Conservation (phyloP, 768 basidiomycete species). For the Collybia nuda region DNA sequence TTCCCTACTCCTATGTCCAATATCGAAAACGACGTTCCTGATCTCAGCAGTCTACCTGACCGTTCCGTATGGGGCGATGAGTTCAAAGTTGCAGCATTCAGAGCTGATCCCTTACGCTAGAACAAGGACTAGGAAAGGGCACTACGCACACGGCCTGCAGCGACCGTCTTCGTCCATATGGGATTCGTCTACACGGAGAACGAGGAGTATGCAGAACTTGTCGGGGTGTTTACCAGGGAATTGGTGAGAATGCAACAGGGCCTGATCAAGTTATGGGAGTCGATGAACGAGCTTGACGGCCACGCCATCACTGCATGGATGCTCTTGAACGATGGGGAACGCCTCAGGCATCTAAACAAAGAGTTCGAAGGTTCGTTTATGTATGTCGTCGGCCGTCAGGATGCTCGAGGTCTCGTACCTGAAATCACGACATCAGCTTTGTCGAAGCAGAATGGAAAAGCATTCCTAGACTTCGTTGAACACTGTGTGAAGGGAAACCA, state of each 20-base stretch:
- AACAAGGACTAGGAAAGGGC: constrained; percentile 19
- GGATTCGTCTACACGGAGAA: too few relatives aligned
- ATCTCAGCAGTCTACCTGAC: too few relatives aligned
- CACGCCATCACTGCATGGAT: constrained; percentile 13
- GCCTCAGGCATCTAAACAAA: constrained; percentile 9
- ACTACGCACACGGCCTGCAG: constrained; percentile 7
- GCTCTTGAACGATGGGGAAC: constrained; percentile 12
- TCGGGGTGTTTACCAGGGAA: not conserved
- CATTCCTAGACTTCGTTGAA: not conserved
- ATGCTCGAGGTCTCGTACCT: constrained; percentile 17
- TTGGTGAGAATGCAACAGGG: not conserved
- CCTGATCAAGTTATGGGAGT: constrained; percentile 2
- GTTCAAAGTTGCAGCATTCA: too few relatives aligned
- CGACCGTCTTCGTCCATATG: too few relatives aligned
- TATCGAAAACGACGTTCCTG: too few relatives aligned
- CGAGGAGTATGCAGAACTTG: constrained; percentile 8
- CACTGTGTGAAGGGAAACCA: too few relatives aligned
- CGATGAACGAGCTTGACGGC: not conserved
- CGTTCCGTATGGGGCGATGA: too few relatives aligned
- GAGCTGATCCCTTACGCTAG: constrained; percentile 14
- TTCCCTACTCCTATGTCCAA: too few relatives aligned
- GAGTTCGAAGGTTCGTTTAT: constrained; percentile 9
- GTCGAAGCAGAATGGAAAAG: constrained; percentile 6
- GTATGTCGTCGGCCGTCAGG: not conserved
- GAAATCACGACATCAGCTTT: constrained; percentile 9